These are phyloP conservation scores for Naematelia aurantialba DNA, from an alignment of 768 basidiomycete genomes.

Conservation along the genomic window DNA sequence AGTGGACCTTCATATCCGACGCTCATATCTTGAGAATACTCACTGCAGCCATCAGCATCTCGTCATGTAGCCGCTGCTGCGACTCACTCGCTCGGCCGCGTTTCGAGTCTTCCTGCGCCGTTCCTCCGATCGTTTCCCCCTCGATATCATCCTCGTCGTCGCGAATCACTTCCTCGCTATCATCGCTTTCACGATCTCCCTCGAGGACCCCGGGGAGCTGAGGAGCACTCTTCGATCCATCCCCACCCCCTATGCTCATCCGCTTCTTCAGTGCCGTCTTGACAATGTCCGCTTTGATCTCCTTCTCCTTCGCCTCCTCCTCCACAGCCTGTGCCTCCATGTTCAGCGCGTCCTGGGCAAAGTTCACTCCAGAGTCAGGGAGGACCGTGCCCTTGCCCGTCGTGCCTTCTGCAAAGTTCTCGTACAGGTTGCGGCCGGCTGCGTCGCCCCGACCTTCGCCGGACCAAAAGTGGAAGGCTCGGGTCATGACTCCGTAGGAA, in stretches of 20 bases:
- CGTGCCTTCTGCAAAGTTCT: constrained; percentile 52
- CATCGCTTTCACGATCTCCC: background rate
- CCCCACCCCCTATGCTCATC: constrained; percentile 7
- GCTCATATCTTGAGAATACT: too few species aligned
- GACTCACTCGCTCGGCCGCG: too few species aligned
- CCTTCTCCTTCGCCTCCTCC: constrained; percentile 41
- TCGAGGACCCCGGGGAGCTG: background rate
- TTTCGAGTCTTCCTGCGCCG: too few species aligned
- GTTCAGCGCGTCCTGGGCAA: constrained; percentile 34
- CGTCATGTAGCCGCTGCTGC: too few species aligned
- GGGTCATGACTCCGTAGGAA: constrained; percentile 72
- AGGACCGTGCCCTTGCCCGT: too few species aligned
- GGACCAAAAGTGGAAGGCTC: constrained; percentile 58
- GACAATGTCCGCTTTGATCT: constrained; percentile 15
- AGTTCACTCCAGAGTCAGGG: constrained; percentile 23
- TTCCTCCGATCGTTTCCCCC: too few species aligned
- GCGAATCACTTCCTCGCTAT: too few species aligned
- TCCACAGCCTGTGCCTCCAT: constrained; percentile 41
- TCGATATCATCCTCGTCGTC: too few species aligned
- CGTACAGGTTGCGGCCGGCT: constrained; percentile 49
- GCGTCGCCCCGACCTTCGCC: constrained; percentile 49
- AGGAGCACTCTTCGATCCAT: constrained; percentile 26
- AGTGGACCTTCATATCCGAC: too few species aligned
- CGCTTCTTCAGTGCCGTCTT: constrained; percentile 9
- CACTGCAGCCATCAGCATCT: too few species aligned